A percentile compares a stretch with the other conserved stretches of the same genome.
These are phyloP conservation scores for Apiospora phragmitis DNA, from an alignment of 2,329 filamentous ascomycete species.

Conservation along the genomic window DNA sequence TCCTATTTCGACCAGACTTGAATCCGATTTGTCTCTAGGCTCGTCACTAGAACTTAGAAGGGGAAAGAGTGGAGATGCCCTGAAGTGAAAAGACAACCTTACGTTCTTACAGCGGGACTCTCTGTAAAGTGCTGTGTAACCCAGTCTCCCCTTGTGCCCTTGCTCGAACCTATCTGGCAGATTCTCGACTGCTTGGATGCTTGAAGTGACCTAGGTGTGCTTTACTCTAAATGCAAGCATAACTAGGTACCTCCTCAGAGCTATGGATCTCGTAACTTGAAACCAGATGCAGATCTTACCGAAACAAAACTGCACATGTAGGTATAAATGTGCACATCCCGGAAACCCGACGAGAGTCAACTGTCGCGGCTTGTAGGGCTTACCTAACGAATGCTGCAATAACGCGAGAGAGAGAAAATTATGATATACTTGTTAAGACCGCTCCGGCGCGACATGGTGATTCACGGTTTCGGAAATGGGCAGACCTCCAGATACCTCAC, in stretches of 20 bases:
- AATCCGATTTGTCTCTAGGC: not conserved
- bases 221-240: not conserved
- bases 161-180: not conserved
- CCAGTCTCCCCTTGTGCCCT: not conserved
- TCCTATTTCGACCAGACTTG: not conserved
- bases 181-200: not conserved
- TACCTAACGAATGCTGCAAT: not conserved
- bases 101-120: not conserved
- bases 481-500: not conserved
- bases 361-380: not conserved
- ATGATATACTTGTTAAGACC: not conserved
- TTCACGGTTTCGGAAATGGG: not conserved
- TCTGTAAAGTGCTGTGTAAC: not conserved
- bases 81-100: not conserved
- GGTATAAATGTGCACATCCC: not conserved
- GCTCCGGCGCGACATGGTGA: not conserved
- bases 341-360: not conserved
- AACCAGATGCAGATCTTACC: constrained; percentile 4
- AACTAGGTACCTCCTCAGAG: not conserved
- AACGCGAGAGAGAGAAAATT: not conserved
- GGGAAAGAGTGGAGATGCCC: not conserved
- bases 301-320: not conserved
- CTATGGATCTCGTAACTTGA: not conserved
- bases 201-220: not conserved
- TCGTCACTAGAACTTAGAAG: not conserved